Conservation (phyloP, 805 yeast species). For the Wickerhamomyces hampshirensis region DNA sequence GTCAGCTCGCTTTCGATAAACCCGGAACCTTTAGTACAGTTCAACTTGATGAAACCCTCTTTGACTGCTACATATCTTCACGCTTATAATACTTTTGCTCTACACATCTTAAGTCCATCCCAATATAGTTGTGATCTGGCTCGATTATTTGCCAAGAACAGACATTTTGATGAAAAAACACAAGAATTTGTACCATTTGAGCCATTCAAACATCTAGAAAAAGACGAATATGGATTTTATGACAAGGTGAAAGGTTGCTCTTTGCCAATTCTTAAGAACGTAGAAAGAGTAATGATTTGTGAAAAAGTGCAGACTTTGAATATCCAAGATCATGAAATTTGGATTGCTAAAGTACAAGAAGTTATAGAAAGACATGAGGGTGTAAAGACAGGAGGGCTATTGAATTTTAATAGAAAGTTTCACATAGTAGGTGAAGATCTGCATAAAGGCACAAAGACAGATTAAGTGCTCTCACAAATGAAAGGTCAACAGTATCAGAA, state of each 20-base stretch:
- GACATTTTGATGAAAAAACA: constrained; percentile 30
- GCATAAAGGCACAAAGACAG: constrained; percentile 7
- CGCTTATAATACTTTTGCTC: constrained; percentile 52
- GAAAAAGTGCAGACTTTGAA: constrained; percentile 44
- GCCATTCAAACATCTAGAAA: constrained; percentile 46
- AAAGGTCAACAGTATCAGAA: too few species aligned
- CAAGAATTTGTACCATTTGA: constrained; percentile 21
- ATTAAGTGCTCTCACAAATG: too few species aligned
- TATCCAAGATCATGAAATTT: constrained; percentile 84
- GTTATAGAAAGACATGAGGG: constrained; percentile 34
- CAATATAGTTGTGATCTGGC: constrained; percentile 52
- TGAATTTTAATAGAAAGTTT: constrained; percentile 61
- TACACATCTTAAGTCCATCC: constrained; percentile 71
- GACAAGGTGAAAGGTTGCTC: constrained; percentile 15
- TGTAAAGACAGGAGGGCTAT: constrained; percentile 53
- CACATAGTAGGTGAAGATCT: constrained; percentile 40
- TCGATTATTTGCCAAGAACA: constrained; percentile 56
- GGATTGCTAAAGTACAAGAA: constrained; percentile 77
- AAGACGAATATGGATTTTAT: constrained; percentile 32
- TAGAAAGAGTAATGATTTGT: constrained; percentile 63
- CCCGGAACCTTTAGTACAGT: constrained; percentile 77
- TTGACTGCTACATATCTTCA: constrained; percentile 68
- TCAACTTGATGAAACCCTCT: constrained; percentile 84
- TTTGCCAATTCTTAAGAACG: constrained; percentile 49
- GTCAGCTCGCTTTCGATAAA: constrained; percentile 75